phyloP scores from a whole-genome alignment of 257 asterid species.

The Gentiana dahurica region DNA sequence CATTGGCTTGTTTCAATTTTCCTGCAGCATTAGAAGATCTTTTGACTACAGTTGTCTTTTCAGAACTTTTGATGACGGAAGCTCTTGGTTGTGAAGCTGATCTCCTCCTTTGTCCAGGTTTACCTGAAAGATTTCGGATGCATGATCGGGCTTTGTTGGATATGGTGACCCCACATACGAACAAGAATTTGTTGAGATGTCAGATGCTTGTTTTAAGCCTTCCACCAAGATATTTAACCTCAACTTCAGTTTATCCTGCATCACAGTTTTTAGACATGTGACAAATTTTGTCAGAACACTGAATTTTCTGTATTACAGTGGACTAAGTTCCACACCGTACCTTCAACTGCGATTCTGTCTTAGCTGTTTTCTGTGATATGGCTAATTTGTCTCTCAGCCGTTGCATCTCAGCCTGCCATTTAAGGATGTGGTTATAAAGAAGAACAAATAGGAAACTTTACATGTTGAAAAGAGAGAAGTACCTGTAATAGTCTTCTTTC shows the following conservation, averaged over 20 bases:
- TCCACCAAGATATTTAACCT: constrained; percentile 84
- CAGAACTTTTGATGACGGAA: constrained; percentile 28
- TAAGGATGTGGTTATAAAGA: constrained; percentile 7
- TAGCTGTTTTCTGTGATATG: constrained; percentile 63
- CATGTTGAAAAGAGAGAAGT: not conserved
- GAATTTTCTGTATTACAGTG: too few relatives aligned
- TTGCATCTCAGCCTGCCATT: constrained; percentile 66
- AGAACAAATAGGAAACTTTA: not conserved
- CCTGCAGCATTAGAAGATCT: constrained; percentile 8
- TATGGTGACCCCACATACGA: constrained; percentile 25
- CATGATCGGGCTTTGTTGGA: constrained; percentile 33
- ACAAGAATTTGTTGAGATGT: constrained; percentile 17
- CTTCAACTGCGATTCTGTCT: constrained; percentile 80
- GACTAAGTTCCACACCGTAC: constrained; percentile 21
- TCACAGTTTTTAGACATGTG: constrained; percentile 8
- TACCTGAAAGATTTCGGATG: constrained; percentile 56
- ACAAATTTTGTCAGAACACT: not conserved
- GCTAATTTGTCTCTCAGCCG: constrained; percentile 59
- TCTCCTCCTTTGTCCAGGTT: constrained; percentile 39
- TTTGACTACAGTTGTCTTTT: constrained; percentile 18
- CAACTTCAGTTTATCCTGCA: constrained; percentile 72
- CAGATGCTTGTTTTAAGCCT: constrained; percentile 40
- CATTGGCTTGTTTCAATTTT: constrained; percentile 18
- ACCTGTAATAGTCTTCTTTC: constrained; percentile 84
- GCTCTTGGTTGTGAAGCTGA: constrained; percentile 63